Base-by-base conservation (phyloP, 176 grass and related monocot species). In the Oryza meyeriana region DNA sequence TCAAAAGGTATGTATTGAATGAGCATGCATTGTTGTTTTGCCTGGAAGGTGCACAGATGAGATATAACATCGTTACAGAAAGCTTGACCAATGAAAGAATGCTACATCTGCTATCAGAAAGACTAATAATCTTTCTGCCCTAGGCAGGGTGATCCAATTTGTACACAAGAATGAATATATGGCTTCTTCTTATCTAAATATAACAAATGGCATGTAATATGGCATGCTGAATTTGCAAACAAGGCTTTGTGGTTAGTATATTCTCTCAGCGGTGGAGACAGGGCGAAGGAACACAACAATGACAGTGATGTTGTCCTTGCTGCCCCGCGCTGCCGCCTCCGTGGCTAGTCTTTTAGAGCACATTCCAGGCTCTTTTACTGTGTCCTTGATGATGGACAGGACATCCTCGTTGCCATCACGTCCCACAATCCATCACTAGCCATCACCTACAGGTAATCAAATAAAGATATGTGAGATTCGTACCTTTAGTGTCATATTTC, bases 231-330 rank as follows among this genome's bases (percentile, higher is more conserved):
- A 66, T 18, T 67, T 55, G 40, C 34, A 30, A 22, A 72, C 57
- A 48, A 44, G 0, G 32, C 35, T 78, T 48, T 78, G 42, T 84
- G 61, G 32, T 88, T 80, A 98, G 76, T 93, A 95, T 62, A 98
- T 90, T 81, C 96, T 85, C 77, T 95, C 89, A 18, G 93, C 87
- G n/a, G 93, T 93, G 40, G 90, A 91, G 67, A 95, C 93, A 0
- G 90, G 87, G 33, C 82, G 93, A 91, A 98, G 93, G 81, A 98
- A 98, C 20, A 98, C 85, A 40, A 95, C 88, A 48, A 98, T 93
- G 62, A 98, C 90, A 13, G 90, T 98, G 82, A 93, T 95, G 65
- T 98, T 95, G 88, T 95, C 96, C 79, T 92, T 93, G 87, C 96
- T 99, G 27, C 93, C 93, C 26, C 93, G 81, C 11, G 71, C 83